Conservation (phyloP, 1,284 basidiomycete species). For the Puccinia hordei region DNA sequence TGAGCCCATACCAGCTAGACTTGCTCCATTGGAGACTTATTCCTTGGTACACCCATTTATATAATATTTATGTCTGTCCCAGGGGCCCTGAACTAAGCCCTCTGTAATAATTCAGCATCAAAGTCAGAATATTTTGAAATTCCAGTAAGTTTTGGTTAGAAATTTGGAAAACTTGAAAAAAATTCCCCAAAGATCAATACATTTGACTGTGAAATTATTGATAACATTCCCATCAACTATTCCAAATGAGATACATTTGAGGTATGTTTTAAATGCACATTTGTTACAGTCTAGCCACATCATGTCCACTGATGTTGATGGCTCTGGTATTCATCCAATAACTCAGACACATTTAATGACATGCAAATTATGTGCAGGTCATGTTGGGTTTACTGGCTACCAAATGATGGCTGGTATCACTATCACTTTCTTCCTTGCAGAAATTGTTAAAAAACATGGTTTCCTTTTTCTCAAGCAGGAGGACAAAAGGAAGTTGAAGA, state of each 20-base stretch:
- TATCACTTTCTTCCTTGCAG: background rate
- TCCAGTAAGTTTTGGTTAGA: too few relatives aligned
- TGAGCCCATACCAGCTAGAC: too few relatives aligned
- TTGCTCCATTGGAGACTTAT: too few relatives aligned
- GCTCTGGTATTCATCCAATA: conserved; percentile 78
- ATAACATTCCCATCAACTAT: conserved; percentile 63
- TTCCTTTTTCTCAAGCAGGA: conserved; percentile 96
- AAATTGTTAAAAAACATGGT: conserved; percentile 76
- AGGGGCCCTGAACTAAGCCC: too few relatives aligned
- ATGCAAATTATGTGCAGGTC: conserved; percentile 70
- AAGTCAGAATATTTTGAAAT: too few relatives aligned
- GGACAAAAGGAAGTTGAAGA: conserved; percentile 75
- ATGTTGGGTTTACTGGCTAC: background rate
- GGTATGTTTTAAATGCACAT: conserved; percentile 63
- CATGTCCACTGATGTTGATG: conserved; percentile 11
- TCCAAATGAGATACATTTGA: conserved; percentile 98
- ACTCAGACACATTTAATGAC: conserved; percentile 98
- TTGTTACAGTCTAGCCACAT: conserved; percentile 24
- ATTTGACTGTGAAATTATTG: background rate
- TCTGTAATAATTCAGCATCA: too few relatives aligned
- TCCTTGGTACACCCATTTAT: too few relatives aligned
- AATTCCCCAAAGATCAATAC: too few relatives aligned
- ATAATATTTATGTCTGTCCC: too few relatives aligned
- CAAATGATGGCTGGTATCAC: background rate
- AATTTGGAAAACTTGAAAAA: too few relatives aligned